Base-by-base conservation (phyloP, 805 yeast genomes). In the Clavispora santaluciae region DNA sequence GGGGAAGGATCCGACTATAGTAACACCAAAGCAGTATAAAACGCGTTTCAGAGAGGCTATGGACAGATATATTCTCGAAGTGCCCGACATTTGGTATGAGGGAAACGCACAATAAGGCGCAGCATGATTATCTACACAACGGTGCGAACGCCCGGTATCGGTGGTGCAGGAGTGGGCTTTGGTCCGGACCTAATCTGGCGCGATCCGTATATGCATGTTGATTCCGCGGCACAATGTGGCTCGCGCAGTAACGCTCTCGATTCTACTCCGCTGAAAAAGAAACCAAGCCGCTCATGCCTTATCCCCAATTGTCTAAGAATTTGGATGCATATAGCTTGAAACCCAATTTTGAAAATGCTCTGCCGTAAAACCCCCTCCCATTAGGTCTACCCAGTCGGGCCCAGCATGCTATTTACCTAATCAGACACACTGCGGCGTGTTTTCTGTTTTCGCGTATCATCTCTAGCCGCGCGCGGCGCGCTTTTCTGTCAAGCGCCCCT, bases 41-140 rank as follows among this genome's bases (percentile, higher is more conserved):
- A 87, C 83, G 42, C 70, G 99, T 49, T 93, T 93, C 59, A 73
- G 99, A 49, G 98, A 91, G 57, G 98, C 99, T 2, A 93, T 93
- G 99, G 98, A 91, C 55, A 66, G 96, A 33, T 93, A 93, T 53
- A 86, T 93, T 41, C 63, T 91, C 45, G 89, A 91, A 83, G 97
- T 95, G 6, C 99, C 99, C 1, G 96, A 85, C 50, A 59, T 66
- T n/a, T 70, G 75, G 75, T 70, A 70, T 48, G 73, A 69, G 43
- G 72, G 69, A 10, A 45, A 23, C 15, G 16, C 31, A 5, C 31
- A 28, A 28, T 28, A 16, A 15, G 5, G 29, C 17, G 17, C 10
- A 22, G 17, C 8, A 8, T 15, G 15, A 11, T 20, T 24, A 36
- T 11, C 12, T 18, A 28, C 23, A 12, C 4, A 8, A 5, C 20